Conservation (phyloP, 2,329 filamentous ascomycete species). For the Didymellaceae sp. region DNA sequence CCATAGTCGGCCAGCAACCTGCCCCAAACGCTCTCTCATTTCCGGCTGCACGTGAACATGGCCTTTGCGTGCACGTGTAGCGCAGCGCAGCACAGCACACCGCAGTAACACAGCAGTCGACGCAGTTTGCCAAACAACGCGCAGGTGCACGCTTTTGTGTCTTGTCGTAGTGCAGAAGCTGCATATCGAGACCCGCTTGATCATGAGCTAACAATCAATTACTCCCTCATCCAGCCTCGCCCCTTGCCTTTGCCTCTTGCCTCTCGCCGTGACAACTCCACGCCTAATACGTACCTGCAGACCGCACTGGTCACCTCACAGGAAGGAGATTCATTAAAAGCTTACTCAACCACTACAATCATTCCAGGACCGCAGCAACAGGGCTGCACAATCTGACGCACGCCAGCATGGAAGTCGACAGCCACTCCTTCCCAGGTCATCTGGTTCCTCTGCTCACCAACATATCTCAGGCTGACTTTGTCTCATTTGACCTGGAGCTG, state of each 20-base stretch:
- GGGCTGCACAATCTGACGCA: too few species aligned
- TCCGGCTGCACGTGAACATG: conserved; percentile 10
- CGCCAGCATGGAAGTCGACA: conserved; percentile 63
- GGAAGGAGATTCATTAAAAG: too few species aligned
- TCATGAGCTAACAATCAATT: conserved; percentile 16
- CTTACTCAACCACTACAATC: too few species aligned
- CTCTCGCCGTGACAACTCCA: not conserved
- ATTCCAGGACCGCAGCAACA: too few species aligned
- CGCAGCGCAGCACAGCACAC: not conserved
- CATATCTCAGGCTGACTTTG: conserved; percentile 65
- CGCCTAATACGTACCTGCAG: not conserved
- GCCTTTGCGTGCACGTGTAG: not conserved
- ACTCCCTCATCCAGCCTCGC: conserved; percentile 9
- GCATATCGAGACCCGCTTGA: conserved; percentile 12
- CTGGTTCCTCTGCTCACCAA: conserved; percentile 64
- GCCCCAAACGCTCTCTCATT: not conserved
- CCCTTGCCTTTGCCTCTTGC: not conserved
- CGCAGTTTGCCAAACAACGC: not conserved
- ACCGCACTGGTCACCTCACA: too few species aligned
- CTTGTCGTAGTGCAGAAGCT: not conserved
- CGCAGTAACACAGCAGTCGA: not conserved
- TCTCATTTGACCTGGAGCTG: conserved; percentile 71
- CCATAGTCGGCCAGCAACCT: not conserved
- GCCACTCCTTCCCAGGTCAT: conserved; percentile 55
- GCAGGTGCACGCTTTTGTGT: not conserved